Conservation (phyloP, 225 moss, liverwort and hornwort genomes). For the Bryoerythrophyllum caledonicum region DNA sequence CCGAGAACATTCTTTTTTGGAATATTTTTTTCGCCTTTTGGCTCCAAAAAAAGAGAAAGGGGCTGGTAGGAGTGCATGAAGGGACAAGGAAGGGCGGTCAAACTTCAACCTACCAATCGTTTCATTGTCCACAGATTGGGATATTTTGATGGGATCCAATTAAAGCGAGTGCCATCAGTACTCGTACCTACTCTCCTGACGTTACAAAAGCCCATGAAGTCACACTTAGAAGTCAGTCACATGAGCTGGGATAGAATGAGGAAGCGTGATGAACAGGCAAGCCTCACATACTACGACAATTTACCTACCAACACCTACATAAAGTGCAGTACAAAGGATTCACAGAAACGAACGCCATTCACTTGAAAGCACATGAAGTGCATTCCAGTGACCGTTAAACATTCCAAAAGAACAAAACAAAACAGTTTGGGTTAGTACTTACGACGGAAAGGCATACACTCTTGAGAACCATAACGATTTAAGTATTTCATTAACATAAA, state of each 20-base stretch:
- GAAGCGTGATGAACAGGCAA: not conserved
- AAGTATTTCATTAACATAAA: conserved; percentile 11
- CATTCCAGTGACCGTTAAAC: not conserved
- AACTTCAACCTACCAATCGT: no score
- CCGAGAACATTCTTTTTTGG: no score
- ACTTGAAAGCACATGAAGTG: not conserved
- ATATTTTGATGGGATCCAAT: not conserved
- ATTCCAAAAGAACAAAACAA: not conserved
- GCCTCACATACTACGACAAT: no score
- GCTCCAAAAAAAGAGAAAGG: no score
- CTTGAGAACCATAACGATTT: no score
- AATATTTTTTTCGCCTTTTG: no score
- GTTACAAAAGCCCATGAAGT: not conserved
- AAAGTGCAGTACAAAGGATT: not conserved
- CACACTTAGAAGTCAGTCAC: not conserved
- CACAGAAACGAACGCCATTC: no score
- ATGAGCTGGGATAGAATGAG: not conserved
- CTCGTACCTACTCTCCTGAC: not conserved
- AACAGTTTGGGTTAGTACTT: no score
- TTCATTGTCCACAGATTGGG: not conserved
- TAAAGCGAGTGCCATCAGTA: not conserved
- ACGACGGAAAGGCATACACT: no score
- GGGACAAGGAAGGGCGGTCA: no score
- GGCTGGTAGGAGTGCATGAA: no score
- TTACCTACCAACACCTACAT: not conserved